phyloP scores from a whole-genome alignment of 1,284 basidiomycete genomes.

The Rhodotorula sp. region DNA sequence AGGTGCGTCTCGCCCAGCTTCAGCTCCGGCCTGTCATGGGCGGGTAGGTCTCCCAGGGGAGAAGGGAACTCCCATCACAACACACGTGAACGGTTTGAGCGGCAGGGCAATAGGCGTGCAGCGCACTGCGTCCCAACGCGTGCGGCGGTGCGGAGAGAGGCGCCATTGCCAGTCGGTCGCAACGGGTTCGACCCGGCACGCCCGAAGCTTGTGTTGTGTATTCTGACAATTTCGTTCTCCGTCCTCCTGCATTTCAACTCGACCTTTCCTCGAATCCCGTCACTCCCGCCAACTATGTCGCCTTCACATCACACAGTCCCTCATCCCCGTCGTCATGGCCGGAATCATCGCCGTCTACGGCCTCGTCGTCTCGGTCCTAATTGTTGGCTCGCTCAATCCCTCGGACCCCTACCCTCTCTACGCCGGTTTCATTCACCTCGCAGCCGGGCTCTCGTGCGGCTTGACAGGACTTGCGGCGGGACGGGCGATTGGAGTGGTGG shows the following conservation, averaged over 20 bases:
- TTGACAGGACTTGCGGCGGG: slow-evolving; percentile 93
- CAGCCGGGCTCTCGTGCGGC: slow-evolving; percentile 88
- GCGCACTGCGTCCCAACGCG: too few species aligned
- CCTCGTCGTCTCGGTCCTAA: slow-evolving; percentile 83
- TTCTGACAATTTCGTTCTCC: too few species aligned
- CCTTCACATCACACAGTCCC: slow-evolving; percentile 57
- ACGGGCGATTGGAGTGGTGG: slow-evolving; percentile 94
- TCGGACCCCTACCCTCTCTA: slow-evolving; percentile 64
- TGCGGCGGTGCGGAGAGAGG: too few species aligned
- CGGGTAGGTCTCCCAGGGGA: too few species aligned
- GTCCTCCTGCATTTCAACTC: not conserved
- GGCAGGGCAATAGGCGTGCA: too few species aligned
- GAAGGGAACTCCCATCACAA: too few species aligned
- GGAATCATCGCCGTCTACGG: slow-evolving; percentile 96
- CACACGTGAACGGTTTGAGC: too few species aligned
- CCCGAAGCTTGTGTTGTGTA: too few species aligned
- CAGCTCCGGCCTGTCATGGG: too few species aligned
- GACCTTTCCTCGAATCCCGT: not conserved
- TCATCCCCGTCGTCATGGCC: slow-evolving; percentile 98
- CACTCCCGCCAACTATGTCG: not conserved
- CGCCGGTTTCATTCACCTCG: slow-evolving; percentile 89
- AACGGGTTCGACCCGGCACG: too few species aligned
- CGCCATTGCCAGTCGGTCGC: too few species aligned
- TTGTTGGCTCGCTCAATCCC: slow-evolving; percentile 67
- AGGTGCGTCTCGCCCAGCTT: slow-evolving; percentile 65